These are phyloP conservation scores for Dactylis glomerata DNA, from an alignment of 176 grass and related monocot genomes.

Conservation along the genomic window DNA sequence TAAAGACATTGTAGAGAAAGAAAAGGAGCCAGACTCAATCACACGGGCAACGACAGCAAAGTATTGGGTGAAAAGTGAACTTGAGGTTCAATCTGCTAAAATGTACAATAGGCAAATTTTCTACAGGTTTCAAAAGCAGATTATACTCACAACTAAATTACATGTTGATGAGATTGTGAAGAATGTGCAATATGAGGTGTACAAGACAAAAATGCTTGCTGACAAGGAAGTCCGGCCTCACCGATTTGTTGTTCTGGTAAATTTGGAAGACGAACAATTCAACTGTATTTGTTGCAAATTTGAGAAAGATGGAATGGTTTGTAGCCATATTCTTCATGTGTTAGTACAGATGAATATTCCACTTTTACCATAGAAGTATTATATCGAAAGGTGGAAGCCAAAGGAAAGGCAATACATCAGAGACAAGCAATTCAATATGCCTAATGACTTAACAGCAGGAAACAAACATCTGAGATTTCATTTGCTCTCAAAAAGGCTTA, in stretches of 20 bases:
- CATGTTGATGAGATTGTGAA: not conserved
- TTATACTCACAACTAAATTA: not conserved
- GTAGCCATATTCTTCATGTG: not conserved
- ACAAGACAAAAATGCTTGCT: not conserved
- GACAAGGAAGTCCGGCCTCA: rapidly evolving
- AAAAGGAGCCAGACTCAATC: not conserved
- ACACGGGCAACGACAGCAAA: not conserved
- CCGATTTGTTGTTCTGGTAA: not conserved
- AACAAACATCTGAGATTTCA: not conserved
- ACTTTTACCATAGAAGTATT: not conserved
- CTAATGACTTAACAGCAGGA: not conserved
- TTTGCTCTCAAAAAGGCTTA: not conserved
- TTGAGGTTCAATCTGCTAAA: not conserved
- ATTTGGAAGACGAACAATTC: rapidly evolving
- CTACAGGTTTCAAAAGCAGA: not conserved
- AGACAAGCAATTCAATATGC: rapidly evolving
- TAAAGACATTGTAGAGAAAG: not conserved
- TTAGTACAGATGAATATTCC: not conserved
- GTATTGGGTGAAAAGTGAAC: not conserved
- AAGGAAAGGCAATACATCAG: not conserved
- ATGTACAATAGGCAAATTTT: not conserved
- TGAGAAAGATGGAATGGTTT: not conserved
- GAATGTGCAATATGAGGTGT: not conserved
- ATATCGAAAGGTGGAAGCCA: not conserved
- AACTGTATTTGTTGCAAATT: not conserved